phyloP scores from a whole-genome alignment of 495 filamentous ascomycete species.

The Lasiosphaeriaceae sp. region DNA sequence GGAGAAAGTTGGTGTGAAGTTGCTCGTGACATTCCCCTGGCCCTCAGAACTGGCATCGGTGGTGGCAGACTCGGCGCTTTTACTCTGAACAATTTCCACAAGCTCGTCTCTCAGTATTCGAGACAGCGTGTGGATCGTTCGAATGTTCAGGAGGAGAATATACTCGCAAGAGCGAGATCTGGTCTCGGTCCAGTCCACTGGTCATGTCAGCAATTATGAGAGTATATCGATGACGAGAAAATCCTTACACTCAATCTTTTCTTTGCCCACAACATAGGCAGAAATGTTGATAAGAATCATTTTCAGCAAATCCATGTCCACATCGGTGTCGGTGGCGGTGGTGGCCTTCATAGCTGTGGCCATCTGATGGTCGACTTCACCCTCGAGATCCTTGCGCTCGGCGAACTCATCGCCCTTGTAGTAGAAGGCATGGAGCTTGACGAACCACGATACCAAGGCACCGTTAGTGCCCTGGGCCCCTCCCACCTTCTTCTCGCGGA shows the following conservation, averaged over 20 bases:
- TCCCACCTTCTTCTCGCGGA: conserved; percentile 25
- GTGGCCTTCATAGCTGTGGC: conserved; percentile 63
- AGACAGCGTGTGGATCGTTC: conserved; percentile 73
- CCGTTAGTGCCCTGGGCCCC: conserved; percentile 21
- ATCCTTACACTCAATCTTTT: conserved; percentile 57
- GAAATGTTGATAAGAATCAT: conserved; percentile 83
- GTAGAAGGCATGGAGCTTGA: conserved; percentile 81
- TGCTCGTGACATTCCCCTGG: conserved; percentile 11
- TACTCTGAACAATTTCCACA: conserved; percentile 16
- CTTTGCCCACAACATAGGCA: conserved; percentile 66
- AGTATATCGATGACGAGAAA: neutral
- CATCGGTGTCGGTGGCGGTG: conserved; percentile 32
- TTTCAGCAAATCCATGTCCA: conserved; percentile 67
- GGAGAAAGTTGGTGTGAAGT: conserved; percentile 22
- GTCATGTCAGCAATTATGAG: conserved; percentile 20
- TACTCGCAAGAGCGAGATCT: conserved; percentile 60
- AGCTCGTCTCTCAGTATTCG: conserved; percentile 53
- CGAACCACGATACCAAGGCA: conserved; percentile 72
- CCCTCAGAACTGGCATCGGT: neutral
- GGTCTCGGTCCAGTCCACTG: conserved; percentile 33
- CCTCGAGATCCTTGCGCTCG: conserved; percentile 79
- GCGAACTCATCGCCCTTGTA: conserved; percentile 66
- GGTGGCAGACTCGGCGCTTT: conserved; percentile 1
- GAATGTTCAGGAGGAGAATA: conserved; percentile 75
- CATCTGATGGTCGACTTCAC: conserved; percentile 75